Conservation (phyloP, 169 alveolate species). For the Plasmodium chabaudi region DNA sequence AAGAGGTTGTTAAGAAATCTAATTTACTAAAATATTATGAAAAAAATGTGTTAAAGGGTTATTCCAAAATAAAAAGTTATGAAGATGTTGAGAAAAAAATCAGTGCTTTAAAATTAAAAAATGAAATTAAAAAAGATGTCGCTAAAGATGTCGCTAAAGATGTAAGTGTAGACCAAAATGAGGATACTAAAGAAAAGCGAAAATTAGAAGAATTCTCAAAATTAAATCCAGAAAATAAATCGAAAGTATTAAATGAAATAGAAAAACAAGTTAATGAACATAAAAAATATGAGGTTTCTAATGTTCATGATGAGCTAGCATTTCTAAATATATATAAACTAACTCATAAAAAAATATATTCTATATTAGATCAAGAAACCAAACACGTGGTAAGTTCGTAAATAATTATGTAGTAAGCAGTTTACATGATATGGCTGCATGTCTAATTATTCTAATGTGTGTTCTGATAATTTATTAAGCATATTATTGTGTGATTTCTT, state of each 20-base stretch:
- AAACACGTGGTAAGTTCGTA: slow-evolving; percentile 31
- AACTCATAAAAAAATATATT: slow-evolving; percentile 56
- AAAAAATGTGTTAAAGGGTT: slow-evolving; percentile 33
- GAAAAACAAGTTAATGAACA: slow-evolving; percentile 32
- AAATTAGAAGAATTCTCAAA: slow-evolving; percentile 13
- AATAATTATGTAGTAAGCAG: neutral
- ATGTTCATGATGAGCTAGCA: slow-evolving; percentile 46
- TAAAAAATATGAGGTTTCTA: slow-evolving; percentile 17
- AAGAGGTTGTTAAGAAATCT: slow-evolving; percentile 13
- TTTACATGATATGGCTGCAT: neutral
- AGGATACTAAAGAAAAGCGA: neutral
- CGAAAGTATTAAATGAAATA: slow-evolving; percentile 35
- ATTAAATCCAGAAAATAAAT: slow-evolving; percentile 31
- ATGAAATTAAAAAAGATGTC: neutral
- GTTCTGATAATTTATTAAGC: neutral
- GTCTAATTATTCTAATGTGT: neutral
- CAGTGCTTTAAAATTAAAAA: neutral
- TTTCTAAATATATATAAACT: slow-evolving; percentile 48
- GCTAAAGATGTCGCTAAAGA: neutral
- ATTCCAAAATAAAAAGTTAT: too few relatives aligned
- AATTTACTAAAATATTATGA: slow-evolving; percentile 58
- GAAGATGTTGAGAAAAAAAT: neutral
- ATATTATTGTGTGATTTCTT: neutral
- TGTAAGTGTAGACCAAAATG: neutral
- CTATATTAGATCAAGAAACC: slow-evolving; percentile 31